phyloP scores from a whole-genome alignment of 352 stramenopile species.

The Pythium monospermum region DNA sequence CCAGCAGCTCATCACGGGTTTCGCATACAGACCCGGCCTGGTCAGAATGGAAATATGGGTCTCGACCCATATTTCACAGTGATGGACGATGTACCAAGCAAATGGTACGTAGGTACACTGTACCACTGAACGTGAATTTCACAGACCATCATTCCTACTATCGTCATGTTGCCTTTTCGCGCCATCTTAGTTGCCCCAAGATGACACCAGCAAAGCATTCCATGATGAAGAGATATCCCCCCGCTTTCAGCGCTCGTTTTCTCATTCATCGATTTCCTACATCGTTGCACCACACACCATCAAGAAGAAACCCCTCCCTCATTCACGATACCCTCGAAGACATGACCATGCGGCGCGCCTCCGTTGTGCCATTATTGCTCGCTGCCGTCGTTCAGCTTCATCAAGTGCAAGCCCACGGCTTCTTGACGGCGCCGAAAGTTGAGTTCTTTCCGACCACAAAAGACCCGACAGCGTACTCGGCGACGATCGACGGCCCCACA shows the following conservation, averaged over 20 bases:
- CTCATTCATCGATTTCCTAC: too few relatives aligned
- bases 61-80: not conserved
- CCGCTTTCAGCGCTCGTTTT: not conserved
- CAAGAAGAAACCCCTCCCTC: too few relatives aligned
- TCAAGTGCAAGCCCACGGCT: constrained; percentile 15
- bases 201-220: not conserved
- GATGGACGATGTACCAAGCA: not conserved
- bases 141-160: constrained; percentile 7
- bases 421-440: constrained; percentile 12
- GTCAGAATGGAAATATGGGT: not conserved
- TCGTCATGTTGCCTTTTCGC: not conserved
- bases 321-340: too few relatives aligned
- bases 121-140: constrained; percentile 5
- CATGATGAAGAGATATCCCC: not conserved
- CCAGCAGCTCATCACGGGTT: constrained; percentile 8
- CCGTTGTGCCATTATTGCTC: too few relatives aligned
- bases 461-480: constrained; percentile 17
- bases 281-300: too few relatives aligned
- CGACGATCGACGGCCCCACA: constrained; percentile 12
- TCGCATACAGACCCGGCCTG: not conserved
- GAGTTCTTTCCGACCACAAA: constrained; percentile 8
- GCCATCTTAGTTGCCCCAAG: constrained; percentile 1
- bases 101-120: not conserved
- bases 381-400: too few relatives aligned
- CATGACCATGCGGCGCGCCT: too few relatives aligned